A percentile compares a stretch with the other conserved stretches of the same genome.
phyloP scores from a whole-genome alignment of 164 flowering plant genomes.

The Amborella trichopoda region DNA sequence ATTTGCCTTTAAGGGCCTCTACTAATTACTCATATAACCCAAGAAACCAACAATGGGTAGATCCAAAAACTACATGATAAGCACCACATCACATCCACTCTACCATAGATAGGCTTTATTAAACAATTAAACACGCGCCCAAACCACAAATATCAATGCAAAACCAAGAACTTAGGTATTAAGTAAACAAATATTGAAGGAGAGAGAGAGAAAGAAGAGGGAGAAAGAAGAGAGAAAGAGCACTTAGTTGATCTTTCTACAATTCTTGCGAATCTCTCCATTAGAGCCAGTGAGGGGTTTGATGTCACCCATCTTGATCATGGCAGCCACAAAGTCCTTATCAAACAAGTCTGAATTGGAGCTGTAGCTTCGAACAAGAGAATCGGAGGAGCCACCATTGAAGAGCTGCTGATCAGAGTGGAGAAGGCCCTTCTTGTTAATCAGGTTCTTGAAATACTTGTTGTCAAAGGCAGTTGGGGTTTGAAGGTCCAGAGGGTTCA shows the following conservation, averaged over 20 bases:
- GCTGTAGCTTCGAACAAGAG: constrained; percentile 28
- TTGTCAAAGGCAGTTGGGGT: constrained; percentile 36
- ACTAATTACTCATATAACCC: too few relatives aligned
- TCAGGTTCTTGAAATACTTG: constrained; percentile 34
- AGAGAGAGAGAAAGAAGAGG: too few relatives aligned
- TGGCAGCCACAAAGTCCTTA: constrained; percentile 35
- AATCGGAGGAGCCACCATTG: constrained; percentile 42
- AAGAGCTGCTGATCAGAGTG: constrained; percentile 51
- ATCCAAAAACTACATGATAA: too few relatives aligned
- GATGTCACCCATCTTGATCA: constrained; percentile 58
- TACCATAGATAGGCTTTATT: too few relatives aligned
- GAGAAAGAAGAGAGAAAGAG: too few relatives aligned
- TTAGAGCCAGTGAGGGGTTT: constrained; percentile 44
- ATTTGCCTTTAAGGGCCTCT: too few relatives aligned
- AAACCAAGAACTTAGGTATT: too few relatives aligned
- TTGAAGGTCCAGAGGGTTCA: constrained; percentile 43
- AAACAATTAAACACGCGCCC: too few relatives aligned
- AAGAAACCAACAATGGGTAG: too few relatives aligned
- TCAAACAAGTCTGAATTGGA: constrained; percentile 12
- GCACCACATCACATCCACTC: too few relatives aligned
- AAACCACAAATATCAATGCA: too few relatives aligned
- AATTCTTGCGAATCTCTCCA: constrained; percentile 48
- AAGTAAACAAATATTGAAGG: too few relatives aligned
- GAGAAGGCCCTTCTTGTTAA: constrained; percentile 31
- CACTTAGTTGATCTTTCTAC: constrained; percentile 37